These are phyloP conservation scores for Corymbia citriodora DNA, from an alignment of 441 rosid genomes.

Conservation along the genomic window DNA sequence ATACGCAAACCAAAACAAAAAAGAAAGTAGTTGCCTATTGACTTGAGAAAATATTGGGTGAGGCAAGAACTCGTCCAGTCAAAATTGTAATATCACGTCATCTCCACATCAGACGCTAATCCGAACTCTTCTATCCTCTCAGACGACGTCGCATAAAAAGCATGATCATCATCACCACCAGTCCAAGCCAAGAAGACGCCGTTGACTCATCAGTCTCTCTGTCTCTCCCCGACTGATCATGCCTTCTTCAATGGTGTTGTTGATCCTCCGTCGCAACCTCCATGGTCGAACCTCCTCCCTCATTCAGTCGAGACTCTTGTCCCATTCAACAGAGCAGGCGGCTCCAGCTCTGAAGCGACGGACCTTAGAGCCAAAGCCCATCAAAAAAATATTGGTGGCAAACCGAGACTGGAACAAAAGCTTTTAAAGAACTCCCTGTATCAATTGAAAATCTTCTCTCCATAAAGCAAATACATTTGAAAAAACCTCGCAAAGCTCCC, in stretches of 20 bases:
- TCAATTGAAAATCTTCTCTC: background rate
- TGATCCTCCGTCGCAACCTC: background rate
- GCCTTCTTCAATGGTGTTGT: background rate
- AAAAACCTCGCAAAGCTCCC: too few species aligned
- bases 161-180: background rate
- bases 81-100: background rate
- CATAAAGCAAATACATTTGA: background rate
- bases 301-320: conserved; percentile 4
- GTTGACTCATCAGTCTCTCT: background rate
- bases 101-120: background rate
- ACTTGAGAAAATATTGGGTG: background rate
- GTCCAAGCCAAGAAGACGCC: background rate
- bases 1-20: background rate
- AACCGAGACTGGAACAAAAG: conserved; percentile 55
- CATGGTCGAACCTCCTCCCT: background rate
- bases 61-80: background rate
- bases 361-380: background rate
- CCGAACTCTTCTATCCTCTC: background rate
- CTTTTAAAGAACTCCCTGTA: too few species aligned
- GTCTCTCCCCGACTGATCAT: background rate
- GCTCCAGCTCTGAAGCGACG: background rate
- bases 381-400: conserved; percentile 77
- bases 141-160: background rate
- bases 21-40: background rate
- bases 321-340: conserved; percentile 3